Evolutionary conservation across 495 filamentous ascomycete genomes (phyloP).

Genomic region (Parathielavia appendiculata): DNA sequence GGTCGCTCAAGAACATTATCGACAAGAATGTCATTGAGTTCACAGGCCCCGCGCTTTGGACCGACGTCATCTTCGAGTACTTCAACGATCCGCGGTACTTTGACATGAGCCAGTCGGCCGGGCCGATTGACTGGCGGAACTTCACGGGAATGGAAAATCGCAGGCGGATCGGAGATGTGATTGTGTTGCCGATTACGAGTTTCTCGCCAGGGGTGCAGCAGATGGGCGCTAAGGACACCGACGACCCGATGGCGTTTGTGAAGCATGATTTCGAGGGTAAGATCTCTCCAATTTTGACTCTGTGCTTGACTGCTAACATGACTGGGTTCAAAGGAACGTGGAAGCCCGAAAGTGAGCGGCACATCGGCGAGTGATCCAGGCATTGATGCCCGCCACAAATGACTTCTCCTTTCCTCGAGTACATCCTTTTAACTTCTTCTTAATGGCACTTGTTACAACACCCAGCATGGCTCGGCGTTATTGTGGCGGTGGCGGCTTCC

Average conservation of each 20-base stretch:
- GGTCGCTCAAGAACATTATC: slow-evolving; percentile 57
- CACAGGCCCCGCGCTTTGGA: slow-evolving; percentile 93
- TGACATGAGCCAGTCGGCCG: slow-evolving; percentile 62
- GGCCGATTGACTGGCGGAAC: slow-evolving; percentile 76
- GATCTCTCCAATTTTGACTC: not conserved
- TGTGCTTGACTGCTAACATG: not conserved
- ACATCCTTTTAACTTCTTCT: not conserved
- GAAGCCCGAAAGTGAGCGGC: slow-evolving; percentile 67
- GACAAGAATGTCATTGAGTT: slow-evolving; percentile 90
- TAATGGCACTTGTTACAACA: not conserved
- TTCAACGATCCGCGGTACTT: slow-evolving; percentile 92
- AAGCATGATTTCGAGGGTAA: slow-evolving; percentile 94
- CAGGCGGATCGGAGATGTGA: slow-evolving; percentile 89
- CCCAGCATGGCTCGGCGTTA: slow-evolving; percentile 9
- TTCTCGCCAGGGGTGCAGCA: slow-evolving; percentile 93
- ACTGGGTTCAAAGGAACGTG: slow-evolving; percentile 55
- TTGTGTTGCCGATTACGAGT: slow-evolving; percentile 90
- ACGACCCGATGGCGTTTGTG: slow-evolving; percentile 96
- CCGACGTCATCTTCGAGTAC: slow-evolving; percentile 84
- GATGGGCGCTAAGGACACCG: slow-evolving; percentile 85
- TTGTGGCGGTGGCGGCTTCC: not conserved
- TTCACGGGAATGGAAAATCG: slow-evolving; percentile 80
- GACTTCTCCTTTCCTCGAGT: not conserved
- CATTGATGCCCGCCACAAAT: not conserved
- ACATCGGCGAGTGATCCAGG: slow-evolving; percentile 43